Base-by-base conservation (phyloP, 805 yeast genomes). In the Blastobotrys mokoenaii region DNA sequence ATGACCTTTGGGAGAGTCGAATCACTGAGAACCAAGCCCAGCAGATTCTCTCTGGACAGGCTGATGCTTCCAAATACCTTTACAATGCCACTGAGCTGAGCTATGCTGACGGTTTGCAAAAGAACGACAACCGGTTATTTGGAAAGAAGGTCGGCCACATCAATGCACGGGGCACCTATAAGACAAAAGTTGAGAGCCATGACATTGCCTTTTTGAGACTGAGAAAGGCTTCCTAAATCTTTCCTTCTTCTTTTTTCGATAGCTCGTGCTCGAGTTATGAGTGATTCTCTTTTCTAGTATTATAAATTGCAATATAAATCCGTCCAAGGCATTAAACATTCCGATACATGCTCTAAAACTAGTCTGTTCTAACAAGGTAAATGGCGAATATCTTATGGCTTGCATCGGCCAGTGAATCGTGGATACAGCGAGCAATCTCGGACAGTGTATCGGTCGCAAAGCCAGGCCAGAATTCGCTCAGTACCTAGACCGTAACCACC, bases 401-500 rank as follows among this genome's bases (percentile, higher is more conserved):
- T 86, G 74, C 97, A 90, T 75, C 99, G 82, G 51, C 97, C 99
- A 46, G 95, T 74, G 75, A 86, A 93, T 70, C 99, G 85, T 55
- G 99, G 99, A 68, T 90, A 93, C 68, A 94, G 74, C 27, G 96
- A 84, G 68, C 98, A 93, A 67, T 93, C 98, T 72, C 98, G 84
- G 51, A 93, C 99, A 30, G 99, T 94, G 74, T 79, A 93, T 69
- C 98, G 77, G 77, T 89, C 82, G 72, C 96, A 88, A 63, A 93
- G 76, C 98, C 98, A 93, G 34, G 98, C 98, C 57, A 93, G 75
- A 61, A 93, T 86, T 71, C 99, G 84, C 72, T 93, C 99, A 31
- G 96, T 87, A 55, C 99, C 99, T 54, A 93, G 70, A 61, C 99
- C 99, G 71, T 93, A 93, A 56, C 99, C 99, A 67, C 99, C 99